A percentile compares a stretch with the other conserved stretches of the same genome.
phyloP scores from a whole-genome alignment of 306 rosid species.

The Fragaria ananassa region DNA sequence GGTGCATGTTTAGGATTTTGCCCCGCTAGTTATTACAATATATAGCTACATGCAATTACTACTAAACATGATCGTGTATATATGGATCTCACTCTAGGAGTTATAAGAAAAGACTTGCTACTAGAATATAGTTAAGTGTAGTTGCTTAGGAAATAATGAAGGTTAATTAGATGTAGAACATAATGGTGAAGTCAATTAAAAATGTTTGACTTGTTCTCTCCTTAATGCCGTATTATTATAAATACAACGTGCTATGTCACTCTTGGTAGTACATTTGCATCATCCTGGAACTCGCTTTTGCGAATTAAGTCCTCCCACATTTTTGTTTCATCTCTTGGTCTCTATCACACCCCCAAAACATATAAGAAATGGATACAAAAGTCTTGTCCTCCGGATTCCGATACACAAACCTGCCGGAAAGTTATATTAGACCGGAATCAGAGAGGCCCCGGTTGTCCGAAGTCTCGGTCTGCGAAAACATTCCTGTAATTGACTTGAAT shows the following conservation, averaged over 20 bases:
- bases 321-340: neutral
- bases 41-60: neutral
- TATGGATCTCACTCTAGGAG: neutral
- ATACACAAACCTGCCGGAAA: conserved; percentile 51
- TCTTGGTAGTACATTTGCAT: neutral
- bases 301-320: neutral
- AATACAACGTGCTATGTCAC: neutral
- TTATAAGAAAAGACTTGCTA: neutral
- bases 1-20: neutral
- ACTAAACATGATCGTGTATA: neutral
- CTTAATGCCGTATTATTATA: neutral
- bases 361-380: conserved; percentile 43
- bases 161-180: neutral
- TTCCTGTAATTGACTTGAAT: conserved; percentile 73
- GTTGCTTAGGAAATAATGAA: neutral
- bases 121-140: neutral
- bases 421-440: conserved; percentile 76
- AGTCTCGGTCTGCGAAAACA: conserved; percentile 52
- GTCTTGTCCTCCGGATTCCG: conserved; percentile 55
- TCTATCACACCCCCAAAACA: neutral
- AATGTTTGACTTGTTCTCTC: neutral
- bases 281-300: conserved; percentile 2
- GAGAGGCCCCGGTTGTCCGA: conserved; percentile 70
- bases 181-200: neutral
- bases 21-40: neutral